Evolutionary conservation across 805 yeast genomes (phyloP).

Genomic region (Schwanniomyces yamadae): DNA sequence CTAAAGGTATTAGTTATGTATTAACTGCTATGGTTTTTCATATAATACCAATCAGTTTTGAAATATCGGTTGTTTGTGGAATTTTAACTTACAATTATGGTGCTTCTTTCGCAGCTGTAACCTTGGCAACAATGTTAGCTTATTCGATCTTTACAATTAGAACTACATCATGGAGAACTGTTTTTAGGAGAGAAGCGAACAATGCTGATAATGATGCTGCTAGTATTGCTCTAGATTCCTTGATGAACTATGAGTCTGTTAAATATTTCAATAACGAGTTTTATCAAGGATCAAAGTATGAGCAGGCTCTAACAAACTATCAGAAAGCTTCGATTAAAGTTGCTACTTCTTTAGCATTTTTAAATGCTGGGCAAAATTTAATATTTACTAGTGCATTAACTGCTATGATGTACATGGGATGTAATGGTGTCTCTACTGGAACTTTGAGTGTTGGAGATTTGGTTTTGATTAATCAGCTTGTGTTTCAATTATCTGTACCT

Average conservation of each 20-base stretch:
- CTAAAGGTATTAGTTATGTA: slow-evolving; percentile 94
- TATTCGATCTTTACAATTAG: slow-evolving; percentile 84
- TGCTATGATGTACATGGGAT: slow-evolving; percentile 97
- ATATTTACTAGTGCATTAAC: slow-evolving; percentile 88
- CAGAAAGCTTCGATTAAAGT: slow-evolving; percentile 75
- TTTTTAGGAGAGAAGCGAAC: slow-evolving; percentile 82
- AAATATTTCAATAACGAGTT: slow-evolving; percentile 91
- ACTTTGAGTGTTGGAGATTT: slow-evolving; percentile 88
- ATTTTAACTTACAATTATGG: slow-evolving; percentile 93
- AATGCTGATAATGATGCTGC: slow-evolving; percentile 96
- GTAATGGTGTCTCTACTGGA: slow-evolving; percentile 86
- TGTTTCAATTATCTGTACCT: slow-evolving; percentile 94
- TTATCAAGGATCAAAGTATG: slow-evolving; percentile 77
- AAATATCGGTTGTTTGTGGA: slow-evolving; percentile 90
- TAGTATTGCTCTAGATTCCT: slow-evolving; percentile 86
- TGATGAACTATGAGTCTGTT: slow-evolving; percentile 92
- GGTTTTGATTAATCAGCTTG: slow-evolving; percentile 91
- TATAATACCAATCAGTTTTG: slow-evolving; percentile 88
- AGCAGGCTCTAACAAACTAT: slow-evolving; percentile 67
- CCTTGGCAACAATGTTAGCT: slow-evolving; percentile 83
- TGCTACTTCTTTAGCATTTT: slow-evolving; percentile 78
- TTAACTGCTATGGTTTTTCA: slow-evolving; percentile 97
- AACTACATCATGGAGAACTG: slow-evolving; percentile 96
- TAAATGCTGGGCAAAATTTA: slow-evolving; percentile 76
- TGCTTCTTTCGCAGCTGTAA: slow-evolving; percentile 80